phyloP scores from a whole-genome alignment of 345 rosid genomes.

The sweet orange (Citrus sinensis) region DNA sequence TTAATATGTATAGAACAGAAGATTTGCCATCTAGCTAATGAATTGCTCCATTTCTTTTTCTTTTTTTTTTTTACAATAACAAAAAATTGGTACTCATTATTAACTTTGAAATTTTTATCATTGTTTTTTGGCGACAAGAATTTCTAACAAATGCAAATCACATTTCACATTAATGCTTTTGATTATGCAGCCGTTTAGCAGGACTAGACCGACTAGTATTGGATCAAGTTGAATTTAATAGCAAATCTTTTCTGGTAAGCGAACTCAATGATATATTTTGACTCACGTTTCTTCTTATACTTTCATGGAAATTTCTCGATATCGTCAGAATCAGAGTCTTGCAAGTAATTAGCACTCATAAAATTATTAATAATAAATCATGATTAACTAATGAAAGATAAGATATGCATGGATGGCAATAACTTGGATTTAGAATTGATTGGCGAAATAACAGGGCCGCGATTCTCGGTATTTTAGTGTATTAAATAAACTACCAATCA shows the following conservation, averaged over 20 bases:
- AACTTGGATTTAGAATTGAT: constrained; percentile 12
- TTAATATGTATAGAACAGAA: too few species aligned
- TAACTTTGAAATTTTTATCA: background rate
- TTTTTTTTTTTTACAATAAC: too few species aligned
- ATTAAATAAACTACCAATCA: background rate
- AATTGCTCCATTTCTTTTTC: too few species aligned
- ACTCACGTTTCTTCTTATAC: background rate
- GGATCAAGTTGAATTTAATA: constrained; percentile 3
- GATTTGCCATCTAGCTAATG: too few species aligned
- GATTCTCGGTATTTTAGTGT: constrained; percentile 19
- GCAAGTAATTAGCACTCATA: background rate
- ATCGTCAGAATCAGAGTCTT: too few species aligned
- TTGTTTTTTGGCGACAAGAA: background rate
- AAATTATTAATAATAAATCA: background rate
- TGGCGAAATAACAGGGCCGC: constrained; percentile 25
- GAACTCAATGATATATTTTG: constrained; percentile 2
- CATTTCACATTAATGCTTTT: background rate
- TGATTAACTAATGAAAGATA: background rate
- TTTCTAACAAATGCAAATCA: background rate
- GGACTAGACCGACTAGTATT: background rate
- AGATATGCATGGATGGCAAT: constrained; percentile 20
- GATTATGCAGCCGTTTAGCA: constrained; percentile 10
- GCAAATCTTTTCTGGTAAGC: constrained; percentile 13
- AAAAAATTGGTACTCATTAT: background rate
- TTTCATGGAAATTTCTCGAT: background rate